Evolutionary conservation across 2,329 filamentous ascomycete species (phyloP), one percentile per base, ranked within the genome.

Genomic region (Fusarium circinatum): DNA sequence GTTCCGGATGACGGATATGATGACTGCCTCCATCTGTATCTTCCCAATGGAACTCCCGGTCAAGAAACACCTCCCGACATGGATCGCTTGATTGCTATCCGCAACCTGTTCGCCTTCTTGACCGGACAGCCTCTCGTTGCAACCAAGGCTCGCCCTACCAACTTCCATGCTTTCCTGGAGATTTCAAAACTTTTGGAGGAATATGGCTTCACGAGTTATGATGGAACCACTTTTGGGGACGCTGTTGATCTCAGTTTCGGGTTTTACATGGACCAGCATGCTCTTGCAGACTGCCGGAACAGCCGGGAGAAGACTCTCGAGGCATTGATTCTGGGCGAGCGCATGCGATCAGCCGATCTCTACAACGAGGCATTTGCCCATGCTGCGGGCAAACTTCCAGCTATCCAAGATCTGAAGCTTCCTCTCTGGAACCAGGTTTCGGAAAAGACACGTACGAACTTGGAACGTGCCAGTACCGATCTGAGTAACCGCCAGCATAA

Each of bases 321-420:
- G 82, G 93, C 92, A 1, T 88, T 98, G 52, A 88, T 98, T n/a
- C 86, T 99, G 17, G 95, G 94, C 63, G 96, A 99, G 83, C 89
- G 90, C 42, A 93, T 98, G 91, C 91, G 92, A 65, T 97, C 90
- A 54, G 89, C 92, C 77, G 88, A 91, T 13, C 87, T 99, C 6
- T 98, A 97, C 83, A 94, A 94, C 66, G 95, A 98, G 82, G 94
- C 94, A 0, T 98, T 98, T 78, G 91, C 95, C 10, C 96, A 98
- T 81, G 94, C 92, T 1, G 94, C 94, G 15, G 96, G 96, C 56
- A 97, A 96, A 82, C 94, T 96, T 67, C 89, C 93, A 26, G 87
- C 94, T 38, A 90, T 95, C 67, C 87, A 91, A 62, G 85, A 88
- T 5, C 83, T 95, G 52, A 89, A 90, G 48, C 91, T 90, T 56